Conservation (phyloP, 805 yeast species). For the Candida michaelii region DNA sequence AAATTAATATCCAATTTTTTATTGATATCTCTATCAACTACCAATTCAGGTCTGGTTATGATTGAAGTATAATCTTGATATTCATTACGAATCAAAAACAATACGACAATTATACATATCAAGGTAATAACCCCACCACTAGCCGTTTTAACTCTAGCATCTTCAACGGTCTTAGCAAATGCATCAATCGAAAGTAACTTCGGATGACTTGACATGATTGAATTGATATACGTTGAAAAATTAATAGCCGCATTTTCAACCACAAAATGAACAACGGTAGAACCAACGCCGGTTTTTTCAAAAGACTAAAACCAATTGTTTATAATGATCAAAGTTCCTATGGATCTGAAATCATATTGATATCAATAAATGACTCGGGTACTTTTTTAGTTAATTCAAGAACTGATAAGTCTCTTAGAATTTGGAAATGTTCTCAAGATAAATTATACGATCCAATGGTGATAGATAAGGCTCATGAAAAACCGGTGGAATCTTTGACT, state of each 20-base stretch:
- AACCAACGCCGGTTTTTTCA: conserved; percentile 18
- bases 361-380: conserved; percentile 44
- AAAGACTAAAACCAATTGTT: conserved; percentile 18
- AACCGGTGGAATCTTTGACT: conserved; percentile 38
- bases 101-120: conserved; percentile 59
- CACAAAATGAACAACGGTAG: neutral
- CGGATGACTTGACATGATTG: conserved; percentile 24
- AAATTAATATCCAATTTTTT: conserved; percentile 73
- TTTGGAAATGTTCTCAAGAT: conserved; percentile 35
- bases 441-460: conserved; percentile 35
- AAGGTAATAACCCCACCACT: conserved; percentile 89
- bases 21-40: conserved; percentile 81
- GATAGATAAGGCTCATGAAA: conserved; percentile 42
- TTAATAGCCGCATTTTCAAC: neutral
- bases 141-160: conserved; percentile 82
- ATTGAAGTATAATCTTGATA: conserved; percentile 71
- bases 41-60: conserved; percentile 75
- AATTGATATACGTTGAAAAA: conserved; percentile 9
- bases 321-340: conserved; percentile 10
- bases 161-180: conserved; percentile 93
- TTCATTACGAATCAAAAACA: conserved; percentile 68
- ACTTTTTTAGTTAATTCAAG: conserved; percentile 42
- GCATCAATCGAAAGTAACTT: conserved; percentile 70
- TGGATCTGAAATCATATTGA: conserved; percentile 31
- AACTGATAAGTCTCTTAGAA: conserved; percentile 42